A percentile compares a stretch with the other conserved stretches of the same genome.
Evolutionary conservation across 2,329 filamentous ascomycete species (phyloP).

Genomic region (Penicillium decumbens): DNA sequence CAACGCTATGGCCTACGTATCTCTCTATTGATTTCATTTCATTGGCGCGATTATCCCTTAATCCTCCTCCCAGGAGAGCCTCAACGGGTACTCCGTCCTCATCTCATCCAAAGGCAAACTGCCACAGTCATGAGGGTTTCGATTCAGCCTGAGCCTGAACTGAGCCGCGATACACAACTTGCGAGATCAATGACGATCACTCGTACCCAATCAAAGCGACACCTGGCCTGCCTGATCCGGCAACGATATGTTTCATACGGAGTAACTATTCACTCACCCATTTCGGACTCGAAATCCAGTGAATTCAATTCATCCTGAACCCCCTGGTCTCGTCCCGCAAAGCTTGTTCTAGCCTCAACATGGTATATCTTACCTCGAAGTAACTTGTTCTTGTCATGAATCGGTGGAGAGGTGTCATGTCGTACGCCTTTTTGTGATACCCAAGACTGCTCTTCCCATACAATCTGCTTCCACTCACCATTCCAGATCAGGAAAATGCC

Average conservation of each 20-base stretch:
- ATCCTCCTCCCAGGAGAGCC: neutral
- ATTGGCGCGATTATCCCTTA: neutral
- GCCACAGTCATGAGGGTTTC: conserved; percentile 8
- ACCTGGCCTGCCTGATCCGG: conserved; percentile 3
- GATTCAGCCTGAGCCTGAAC: conserved; percentile 13
- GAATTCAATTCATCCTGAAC: neutral
- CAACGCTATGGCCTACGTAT: neutral
- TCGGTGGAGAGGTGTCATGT: conserved; percentile 3
- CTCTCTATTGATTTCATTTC: neutral
- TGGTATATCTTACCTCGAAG: conserved; percentile 7
- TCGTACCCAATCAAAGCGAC: conserved; percentile 11
- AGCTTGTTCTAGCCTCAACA: conserved; percentile 16
- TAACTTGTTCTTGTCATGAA: neutral
- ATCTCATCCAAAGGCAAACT: neutral
- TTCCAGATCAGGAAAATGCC: neutral
- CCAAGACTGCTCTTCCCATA: neutral
- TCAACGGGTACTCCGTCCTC: neutral
- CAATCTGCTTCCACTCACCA: neutral
- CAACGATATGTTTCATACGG: conserved; percentile 1
- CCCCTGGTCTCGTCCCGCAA: conserved; percentile 8
- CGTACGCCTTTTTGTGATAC: neutral
- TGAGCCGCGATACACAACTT: conserved; percentile 12
- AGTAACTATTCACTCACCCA: too few species aligned
- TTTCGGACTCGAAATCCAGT: too few species aligned
- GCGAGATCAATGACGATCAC: conserved; percentile 15